phyloP scores from a whole-genome alignment of 257 asterid species.

The Solanum arcanum region DNA sequence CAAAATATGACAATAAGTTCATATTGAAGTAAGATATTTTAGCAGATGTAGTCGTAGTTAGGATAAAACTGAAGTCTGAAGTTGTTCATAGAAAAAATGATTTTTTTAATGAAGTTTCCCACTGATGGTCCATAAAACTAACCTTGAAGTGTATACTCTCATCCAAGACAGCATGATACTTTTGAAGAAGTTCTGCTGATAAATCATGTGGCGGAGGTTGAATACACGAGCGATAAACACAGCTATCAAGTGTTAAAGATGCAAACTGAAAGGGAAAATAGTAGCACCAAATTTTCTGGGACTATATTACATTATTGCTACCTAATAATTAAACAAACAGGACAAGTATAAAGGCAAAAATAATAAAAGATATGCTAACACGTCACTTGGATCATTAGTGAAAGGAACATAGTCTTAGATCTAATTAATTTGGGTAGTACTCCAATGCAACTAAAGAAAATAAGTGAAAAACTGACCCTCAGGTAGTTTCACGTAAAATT shows the following conservation, averaged over 20 bases:
- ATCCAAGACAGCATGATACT: slow-evolving; percentile 1
- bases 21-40: neutral
- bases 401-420: neutral
- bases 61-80: neutral
- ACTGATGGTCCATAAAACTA: neutral
- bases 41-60: neutral
- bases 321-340: neutral
- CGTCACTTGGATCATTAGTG: neutral
- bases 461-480: neutral
- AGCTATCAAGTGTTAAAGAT: slow-evolving; percentile 5
- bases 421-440: neutral
- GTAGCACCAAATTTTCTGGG: neutral
- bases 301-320: neutral
- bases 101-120: neutral
- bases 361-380: neutral
- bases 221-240: slow-evolving; percentile 10
- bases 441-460: neutral
- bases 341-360: neutral
- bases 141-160: slow-evolving; percentile 8
- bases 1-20: neutral
- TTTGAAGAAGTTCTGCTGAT: neutral
- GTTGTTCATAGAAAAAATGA: neutral
- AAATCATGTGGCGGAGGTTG: slow-evolving; percentile 4
- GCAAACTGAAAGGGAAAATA: neutral
- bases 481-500: neutral